A percentile compares a stretch with the other conserved stretches of the same genome.
Conservation (phyloP, 2,329 filamentous ascomycete genomes). For the Rhynchosporium secalis region DNA sequence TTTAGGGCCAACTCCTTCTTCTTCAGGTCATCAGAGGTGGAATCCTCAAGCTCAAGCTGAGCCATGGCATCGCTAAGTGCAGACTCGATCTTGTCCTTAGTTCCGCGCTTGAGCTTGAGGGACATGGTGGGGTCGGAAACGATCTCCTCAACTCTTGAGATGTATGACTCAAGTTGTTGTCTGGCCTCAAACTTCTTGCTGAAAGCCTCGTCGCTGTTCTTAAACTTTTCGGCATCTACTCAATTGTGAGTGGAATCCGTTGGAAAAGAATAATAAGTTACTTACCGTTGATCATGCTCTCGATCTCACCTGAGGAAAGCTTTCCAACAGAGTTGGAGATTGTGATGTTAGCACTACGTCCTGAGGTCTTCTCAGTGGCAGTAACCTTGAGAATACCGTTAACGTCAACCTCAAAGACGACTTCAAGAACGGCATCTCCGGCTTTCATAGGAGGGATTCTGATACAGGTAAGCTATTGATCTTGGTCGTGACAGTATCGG, state of each 20-base stretch:
- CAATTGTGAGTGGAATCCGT: constrained; percentile 25
- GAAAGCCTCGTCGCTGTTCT: constrained; percentile 96
- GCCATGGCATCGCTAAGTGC: constrained; percentile 97
- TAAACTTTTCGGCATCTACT: constrained; percentile 91
- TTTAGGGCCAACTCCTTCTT: constrained; percentile 99
- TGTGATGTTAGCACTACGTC: constrained; percentile 98
- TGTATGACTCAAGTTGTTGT: constrained; percentile 99
- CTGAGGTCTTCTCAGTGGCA: constrained; percentile 97
- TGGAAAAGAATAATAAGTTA: constrained; percentile 15
- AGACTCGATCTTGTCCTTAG: constrained; percentile 99
- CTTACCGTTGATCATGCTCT: constrained; percentile 90
- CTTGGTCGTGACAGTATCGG: neutral
- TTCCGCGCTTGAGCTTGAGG: constrained; percentile 96
- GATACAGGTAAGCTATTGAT: neutral
- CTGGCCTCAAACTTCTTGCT: constrained; percentile 99
- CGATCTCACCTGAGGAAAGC: constrained; percentile 90
- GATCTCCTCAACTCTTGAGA: constrained; percentile 97
- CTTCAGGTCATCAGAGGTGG: constrained; percentile 90
- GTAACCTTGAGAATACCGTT: constrained; percentile 99
- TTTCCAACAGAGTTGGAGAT: constrained; percentile 99
- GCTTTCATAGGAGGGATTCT: constrained; percentile 75
- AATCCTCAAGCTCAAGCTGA: constrained; percentile 94
- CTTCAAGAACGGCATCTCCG: constrained; percentile 94
- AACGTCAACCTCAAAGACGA: constrained; percentile 99
- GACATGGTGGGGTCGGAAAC: constrained; percentile 94